Evolutionary conservation across 306 rosid genomes (phyloP), one percentile per base, ranked within the genome.

Genomic region (Fragaria nilgerrensis): DNA sequence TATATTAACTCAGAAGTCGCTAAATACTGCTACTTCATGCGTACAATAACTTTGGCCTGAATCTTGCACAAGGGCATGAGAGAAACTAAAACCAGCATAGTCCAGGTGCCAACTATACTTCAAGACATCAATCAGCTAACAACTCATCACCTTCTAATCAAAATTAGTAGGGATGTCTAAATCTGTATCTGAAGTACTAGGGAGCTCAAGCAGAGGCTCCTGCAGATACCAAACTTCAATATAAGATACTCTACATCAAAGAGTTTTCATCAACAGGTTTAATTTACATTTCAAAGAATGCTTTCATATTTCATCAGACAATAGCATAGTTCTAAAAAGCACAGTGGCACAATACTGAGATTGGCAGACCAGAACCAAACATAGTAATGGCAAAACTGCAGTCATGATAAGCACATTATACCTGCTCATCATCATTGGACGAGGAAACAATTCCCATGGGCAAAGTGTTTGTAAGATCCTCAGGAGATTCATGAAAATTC

Each of bases 171-270:
- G 87, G 83, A 92, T 87, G 82, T 92, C 97, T 70, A 90, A 65
- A 66, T 95, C 96, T 63, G 91, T 89, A 84, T 90, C 92, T 15
- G 91, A 86, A 50, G 97, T 89, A 95, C 87, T 89, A 78, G 95
- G 73, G 73, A 95, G 93, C 83, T 95, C 93, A 37, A 71, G 87
- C 82, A 92, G 81, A 75, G 95, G 91, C 79, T 90, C 98, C 97
- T 95, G 87, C 58, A 47, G 70, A 81, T 65, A 80, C 72, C 68
- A 85, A 65, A 82, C 78, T 75, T 52, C 70, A 52, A 36, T 39
- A 16, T 80, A 29, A 80, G 72, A 29, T 62, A 29, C 52, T 62
- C 47, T 16, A 56, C 36, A 39, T 58, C 50, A 73, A 3, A 15
- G 49, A 22, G 22, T 47, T 47, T 20, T 22, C 43, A 22, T 22